phyloP scores from a whole-genome alignment of 768 basidiomycete species.

The Trametes coccinea region DNA sequence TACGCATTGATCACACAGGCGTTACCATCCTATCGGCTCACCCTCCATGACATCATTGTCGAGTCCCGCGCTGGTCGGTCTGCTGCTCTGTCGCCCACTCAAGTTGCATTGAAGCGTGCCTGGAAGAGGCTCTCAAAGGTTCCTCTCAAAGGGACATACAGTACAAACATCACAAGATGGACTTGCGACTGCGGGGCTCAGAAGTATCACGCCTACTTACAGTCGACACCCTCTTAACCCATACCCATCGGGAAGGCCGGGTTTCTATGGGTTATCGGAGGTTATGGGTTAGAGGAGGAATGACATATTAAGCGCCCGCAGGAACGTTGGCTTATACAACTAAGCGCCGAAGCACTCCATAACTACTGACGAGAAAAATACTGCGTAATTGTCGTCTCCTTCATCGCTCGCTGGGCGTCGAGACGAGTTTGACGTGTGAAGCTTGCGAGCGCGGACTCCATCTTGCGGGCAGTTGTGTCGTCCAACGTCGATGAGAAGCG shows the following conservation, averaged over 20 bases:
- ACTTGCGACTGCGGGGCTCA: slow-evolving; percentile 34
- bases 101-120: not conserved
- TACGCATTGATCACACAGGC: not conserved
- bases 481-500: slow-evolving; percentile 48
- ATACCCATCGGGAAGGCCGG: too few species aligned
- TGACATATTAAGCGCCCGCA: too few species aligned
- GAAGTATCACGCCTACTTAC: slow-evolving; percentile 30
- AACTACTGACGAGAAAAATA: too few species aligned
- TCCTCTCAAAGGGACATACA: slow-evolving; percentile 16
- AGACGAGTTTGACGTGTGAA: too few species aligned
- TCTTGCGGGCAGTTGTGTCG: not conserved
- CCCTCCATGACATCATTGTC: not conserved
- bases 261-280: too few species aligned
- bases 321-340: too few species aligned
- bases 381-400: too few species aligned
- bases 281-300: too few species aligned
- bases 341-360: too few species aligned
- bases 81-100: not conserved
- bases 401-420: too few species aligned
- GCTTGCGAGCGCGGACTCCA: too few species aligned
- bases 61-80: not conserved
- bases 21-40: not conserved
- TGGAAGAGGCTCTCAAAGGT: not conserved
- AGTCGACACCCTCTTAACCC: slow-evolving; percentile 18
- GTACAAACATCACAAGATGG: slow-evolving; percentile 26